phyloP scores from a whole-genome alignment of 2,329 filamentous ascomycete species.

The Hymenoscyphus fructigenus region DNA sequence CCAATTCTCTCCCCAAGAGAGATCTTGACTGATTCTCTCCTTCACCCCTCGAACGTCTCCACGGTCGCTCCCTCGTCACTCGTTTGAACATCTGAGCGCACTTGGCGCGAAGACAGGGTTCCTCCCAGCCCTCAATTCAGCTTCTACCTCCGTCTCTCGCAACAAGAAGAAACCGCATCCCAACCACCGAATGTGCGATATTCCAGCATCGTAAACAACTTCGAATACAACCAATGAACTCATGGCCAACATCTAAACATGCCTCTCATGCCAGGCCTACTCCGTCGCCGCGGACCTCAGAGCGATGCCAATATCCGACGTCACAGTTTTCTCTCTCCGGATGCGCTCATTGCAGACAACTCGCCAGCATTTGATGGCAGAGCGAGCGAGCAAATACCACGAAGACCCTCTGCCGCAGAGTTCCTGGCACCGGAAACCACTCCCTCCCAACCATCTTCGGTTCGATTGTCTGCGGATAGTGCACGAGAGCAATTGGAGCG shows the following conservation, averaged over 20 bases:
- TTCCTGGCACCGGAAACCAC: conserved; percentile 28
- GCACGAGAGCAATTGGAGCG: conserved; percentile 19
- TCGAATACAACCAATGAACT: conserved; percentile 22
- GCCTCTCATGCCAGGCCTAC: conserved; percentile 33
- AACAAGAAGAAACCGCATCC: conserved; percentile 1
- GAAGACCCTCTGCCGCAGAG: conserved; percentile 32
- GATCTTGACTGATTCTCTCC: conserved; percentile 15
- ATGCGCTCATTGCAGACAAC: conserved; percentile 17
- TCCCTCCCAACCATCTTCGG: conserved; percentile 13
- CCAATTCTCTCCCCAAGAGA: conserved; percentile 4
- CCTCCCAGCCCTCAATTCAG: conserved; percentile 13
- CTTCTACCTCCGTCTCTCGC: neutral
- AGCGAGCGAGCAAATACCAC: conserved; percentile 37
- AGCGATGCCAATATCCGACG: conserved; percentile 35
- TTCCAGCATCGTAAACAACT: neutral
- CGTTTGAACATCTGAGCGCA: conserved; percentile 17
- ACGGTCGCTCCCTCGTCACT: conserved; percentile 7
- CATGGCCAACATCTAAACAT: conserved; percentile 21
- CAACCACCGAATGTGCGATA: neutral
- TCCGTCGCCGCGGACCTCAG: conserved; percentile 32
- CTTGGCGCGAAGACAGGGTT: conserved; percentile 9
- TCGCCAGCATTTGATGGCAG: conserved; percentile 28
- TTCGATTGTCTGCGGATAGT: conserved; percentile 26
- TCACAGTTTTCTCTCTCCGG: conserved; percentile 33
- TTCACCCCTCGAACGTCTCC: neutral